Percentiles rank a stretch among this genome's conserved stretches.
phyloP scores from a whole-genome alignment of 495 filamentous ascomycete species.

The Parathielavia appendiculata region DNA sequence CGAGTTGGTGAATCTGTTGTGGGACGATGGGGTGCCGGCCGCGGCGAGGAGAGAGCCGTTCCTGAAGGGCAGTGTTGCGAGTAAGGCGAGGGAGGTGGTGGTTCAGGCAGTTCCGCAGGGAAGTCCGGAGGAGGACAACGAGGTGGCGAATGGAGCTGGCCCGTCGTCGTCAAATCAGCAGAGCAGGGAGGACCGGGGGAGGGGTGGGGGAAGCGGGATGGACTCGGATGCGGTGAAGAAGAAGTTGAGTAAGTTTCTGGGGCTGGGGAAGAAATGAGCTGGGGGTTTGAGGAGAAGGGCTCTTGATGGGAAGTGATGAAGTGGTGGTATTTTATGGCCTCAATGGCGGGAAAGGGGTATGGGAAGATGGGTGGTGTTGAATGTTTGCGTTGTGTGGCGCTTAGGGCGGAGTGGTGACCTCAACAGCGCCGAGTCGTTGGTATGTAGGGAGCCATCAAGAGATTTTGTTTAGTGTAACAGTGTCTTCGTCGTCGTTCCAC shows the following conservation, averaged over 20 bases:
- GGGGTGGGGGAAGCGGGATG: constrained; percentile 38
- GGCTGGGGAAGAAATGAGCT: constrained; percentile 51
- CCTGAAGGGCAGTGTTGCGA: constrained; percentile 61
- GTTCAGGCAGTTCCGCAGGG: constrained; percentile 41
- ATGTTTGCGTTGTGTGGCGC: constrained; percentile 17
- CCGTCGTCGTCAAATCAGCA: constrained; percentile 30
- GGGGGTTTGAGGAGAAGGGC: neutral
- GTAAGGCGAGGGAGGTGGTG: constrained; percentile 60
- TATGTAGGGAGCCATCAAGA: neutral
- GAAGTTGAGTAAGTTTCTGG: constrained; percentile 67
- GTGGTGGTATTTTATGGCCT: neutral
- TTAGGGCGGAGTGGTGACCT: neutral
- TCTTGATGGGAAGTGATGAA: neutral
- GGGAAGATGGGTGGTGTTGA: neutral
- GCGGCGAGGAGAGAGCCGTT: constrained; percentile 49
- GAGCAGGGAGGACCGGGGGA: constrained; percentile 45
- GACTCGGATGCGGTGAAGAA: constrained; percentile 37
- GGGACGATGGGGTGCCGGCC: constrained; percentile 54
- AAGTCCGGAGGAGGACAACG: constrained; percentile 41
- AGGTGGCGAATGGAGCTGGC: constrained; percentile 8
- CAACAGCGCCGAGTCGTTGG: neutral
- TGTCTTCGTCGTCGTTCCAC: neutral
- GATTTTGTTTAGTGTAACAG: no score
- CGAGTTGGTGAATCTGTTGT: constrained; percentile 72
- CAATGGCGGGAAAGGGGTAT: neutral